Base-by-base conservation (phyloP, 1,284 basidiomycete species). In the Rhodotorula mucilaginosa region DNA sequence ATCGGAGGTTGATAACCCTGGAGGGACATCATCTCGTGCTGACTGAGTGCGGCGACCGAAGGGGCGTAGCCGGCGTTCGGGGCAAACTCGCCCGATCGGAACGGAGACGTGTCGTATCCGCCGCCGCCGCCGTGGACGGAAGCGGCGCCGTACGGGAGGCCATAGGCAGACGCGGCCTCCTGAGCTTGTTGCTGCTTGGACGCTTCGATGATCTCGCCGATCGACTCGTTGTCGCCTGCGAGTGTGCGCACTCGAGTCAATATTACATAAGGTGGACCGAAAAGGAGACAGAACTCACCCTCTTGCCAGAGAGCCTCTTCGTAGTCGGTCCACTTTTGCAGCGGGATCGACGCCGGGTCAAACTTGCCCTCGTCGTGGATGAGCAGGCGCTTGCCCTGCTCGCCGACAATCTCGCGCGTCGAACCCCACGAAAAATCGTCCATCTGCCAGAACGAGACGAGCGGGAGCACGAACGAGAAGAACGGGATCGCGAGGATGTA, bases 401-500 rank as follows among this genome's bases (percentile, higher is more conserved):
- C 96, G 77, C 95, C 96, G 76, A 97, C 84, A 48, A 99, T 95
- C 73, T 95, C 82, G 88, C 92, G 91, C 29, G 94, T 97, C 61
- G 87, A 86, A 87, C 97, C 97, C 97, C 93, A 97, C 5, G 92
- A 95, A 87, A 98, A 98, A 83, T 79, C 79, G 82, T 98, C 96
- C 95, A 98, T 98, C 77, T 87, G 88, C 96, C 95, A 99, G 89
- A 98, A 98, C 2, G 96, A 96, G 82, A 97, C 97, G 29, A 97
- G 83, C 1, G 95, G 96, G 54, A 98, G 86, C 82, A 94, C 87
- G 84, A 99, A 90, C 29, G 94, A 94, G 85, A 93, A 95, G 62
- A 87, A 87, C 5, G 93, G 93, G 75, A 96, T 93, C 64, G 93
- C 94, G 29, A 93, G 81, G 80, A 97, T 91, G 83, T 97, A 97